phyloP scores from a whole-genome alignment of 2,329 filamentous ascomycete genomes.

The Verticillium nubilum region DNA sequence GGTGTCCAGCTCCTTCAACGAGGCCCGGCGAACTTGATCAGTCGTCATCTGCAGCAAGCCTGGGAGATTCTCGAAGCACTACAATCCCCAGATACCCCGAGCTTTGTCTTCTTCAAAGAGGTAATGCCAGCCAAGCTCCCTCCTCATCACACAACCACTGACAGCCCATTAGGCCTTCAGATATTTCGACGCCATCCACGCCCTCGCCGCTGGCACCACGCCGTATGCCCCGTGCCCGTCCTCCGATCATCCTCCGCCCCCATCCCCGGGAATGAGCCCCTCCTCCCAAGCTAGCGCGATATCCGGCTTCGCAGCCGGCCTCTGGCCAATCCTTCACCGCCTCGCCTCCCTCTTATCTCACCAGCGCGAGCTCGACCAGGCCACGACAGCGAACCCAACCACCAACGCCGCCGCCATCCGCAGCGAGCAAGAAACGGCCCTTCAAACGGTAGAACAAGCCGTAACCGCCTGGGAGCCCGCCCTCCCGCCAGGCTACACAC shows the following conservation, averaged over 20 bases:
- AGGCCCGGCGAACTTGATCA: constrained; percentile 1
- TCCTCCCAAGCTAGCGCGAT: constrained; percentile 3
- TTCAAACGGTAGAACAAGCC: constrained; percentile 5
- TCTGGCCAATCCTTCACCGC: constrained; percentile 9
- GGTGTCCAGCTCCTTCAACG: constrained; percentile 6
- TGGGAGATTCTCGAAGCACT: constrained; percentile 7
- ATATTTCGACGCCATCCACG: constrained; percentile 11
- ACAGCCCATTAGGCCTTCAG: constrained; percentile 6
- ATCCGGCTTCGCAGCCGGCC: constrained; percentile 7
- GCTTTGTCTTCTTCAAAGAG: constrained; percentile 9
- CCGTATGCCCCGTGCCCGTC: background rate
- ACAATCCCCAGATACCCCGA: constrained; percentile 1
- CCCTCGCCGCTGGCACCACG: constrained; percentile 4
- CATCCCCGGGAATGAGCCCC: background rate
- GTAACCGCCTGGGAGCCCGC: constrained; percentile 7
- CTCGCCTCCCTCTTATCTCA: constrained; percentile 5
- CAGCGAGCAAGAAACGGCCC: constrained; percentile 8
- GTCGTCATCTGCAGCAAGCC: constrained; percentile 7
- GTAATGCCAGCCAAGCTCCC: background rate
- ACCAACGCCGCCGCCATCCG: constrained; percentile 7
- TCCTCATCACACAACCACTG: background rate
- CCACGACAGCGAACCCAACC: constrained; percentile 2
- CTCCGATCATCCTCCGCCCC: background rate
- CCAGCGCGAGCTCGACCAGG: constrained; percentile 6
- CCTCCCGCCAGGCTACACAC: constrained; percentile 7